Evolutionary conservation across 495 filamentous ascomycete genomes (phyloP).

Genomic region (Lophiostoma macrostomum): DNA sequence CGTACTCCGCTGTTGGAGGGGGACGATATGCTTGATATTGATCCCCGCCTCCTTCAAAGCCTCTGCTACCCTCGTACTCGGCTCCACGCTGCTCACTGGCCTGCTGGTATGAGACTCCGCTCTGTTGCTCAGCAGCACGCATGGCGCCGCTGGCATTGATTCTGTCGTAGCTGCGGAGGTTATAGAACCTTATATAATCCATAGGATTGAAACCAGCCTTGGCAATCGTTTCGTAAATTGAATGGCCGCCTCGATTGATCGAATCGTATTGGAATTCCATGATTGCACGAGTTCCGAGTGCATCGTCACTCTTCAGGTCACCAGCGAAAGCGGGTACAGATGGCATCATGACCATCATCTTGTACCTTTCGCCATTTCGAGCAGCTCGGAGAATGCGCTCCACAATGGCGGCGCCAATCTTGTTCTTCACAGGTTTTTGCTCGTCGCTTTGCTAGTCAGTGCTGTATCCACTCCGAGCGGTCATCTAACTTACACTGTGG

Average conservation of each 20-base stretch:
- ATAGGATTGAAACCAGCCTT: conserved; percentile 69
- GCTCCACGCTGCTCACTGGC: conserved; percentile 67
- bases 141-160: conserved; percentile 71
- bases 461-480: not conserved
- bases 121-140: conserved; percentile 58
- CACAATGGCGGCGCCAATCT: conserved; percentile 83
- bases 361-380: conserved; percentile 68
- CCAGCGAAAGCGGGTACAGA: conserved; percentile 89
- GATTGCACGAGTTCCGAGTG: conserved; percentile 84
- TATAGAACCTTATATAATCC: conserved; percentile 92
- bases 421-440: conserved; percentile 80
- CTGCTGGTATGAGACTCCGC: conserved; percentile 70
- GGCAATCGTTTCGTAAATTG: conserved; percentile 76
- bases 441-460: conserved; percentile 41
- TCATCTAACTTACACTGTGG: conserved; percentile 51
- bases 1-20: conserved; percentile 16
- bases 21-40: conserved; percentile 29
- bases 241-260: conserved; percentile 84
- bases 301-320: conserved; percentile 73
- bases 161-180: conserved; percentile 87
- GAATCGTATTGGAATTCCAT: conserved; percentile 93
- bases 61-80: conserved; percentile 10
- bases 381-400: conserved; percentile 81
- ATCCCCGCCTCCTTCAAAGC: not conserved
- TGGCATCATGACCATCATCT: conserved; percentile 82